Conservation (phyloP, 495 filamentous ascomycete species). For the Hypoxylon fuscum region DNA sequence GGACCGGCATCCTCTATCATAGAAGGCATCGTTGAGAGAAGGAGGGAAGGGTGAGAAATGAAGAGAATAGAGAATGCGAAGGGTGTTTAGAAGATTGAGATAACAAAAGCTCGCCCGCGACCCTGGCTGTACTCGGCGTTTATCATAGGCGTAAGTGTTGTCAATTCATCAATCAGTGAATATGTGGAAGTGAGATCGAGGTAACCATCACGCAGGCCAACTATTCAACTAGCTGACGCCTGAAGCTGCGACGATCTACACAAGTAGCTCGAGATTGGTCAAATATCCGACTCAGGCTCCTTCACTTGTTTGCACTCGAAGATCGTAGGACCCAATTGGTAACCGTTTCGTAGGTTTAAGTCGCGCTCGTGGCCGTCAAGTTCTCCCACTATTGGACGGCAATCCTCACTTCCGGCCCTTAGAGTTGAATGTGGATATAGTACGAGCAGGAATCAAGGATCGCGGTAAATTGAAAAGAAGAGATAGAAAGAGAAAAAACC, state of each 20-base stretch:
- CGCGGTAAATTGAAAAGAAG: slow-evolving; percentile 4
- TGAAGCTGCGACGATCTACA: slow-evolving; percentile 11
- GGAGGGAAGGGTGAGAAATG: neutral
- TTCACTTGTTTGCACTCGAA: neutral
- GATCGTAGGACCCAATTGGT: neutral
- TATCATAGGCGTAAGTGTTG: slow-evolving; percentile 19
- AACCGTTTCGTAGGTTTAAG: slow-evolving; percentile 7
- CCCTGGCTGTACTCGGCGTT: slow-evolving; percentile 6
- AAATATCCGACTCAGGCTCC: neutral
- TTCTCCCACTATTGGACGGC: slow-evolving; percentile 20
- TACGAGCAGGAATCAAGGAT: slow-evolving; percentile 4
- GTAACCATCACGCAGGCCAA: neutral
- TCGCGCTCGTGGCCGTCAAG: slow-evolving; percentile 8
- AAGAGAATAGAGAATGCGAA: neutral
- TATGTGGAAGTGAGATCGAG: slow-evolving; percentile 1
- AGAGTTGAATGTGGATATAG: slow-evolving; percentile 8
- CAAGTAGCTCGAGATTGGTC: neutral
- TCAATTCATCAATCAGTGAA: neutral
- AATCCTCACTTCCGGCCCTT: slow-evolving; percentile 27
- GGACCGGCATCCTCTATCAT: slow-evolving; percentile 35
- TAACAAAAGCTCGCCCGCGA: slow-evolving; percentile 4
- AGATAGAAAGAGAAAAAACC: slow-evolving; percentile 14
- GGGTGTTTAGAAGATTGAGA: slow-evolving; percentile 11
- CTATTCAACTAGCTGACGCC: neutral
- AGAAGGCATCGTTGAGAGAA: slow-evolving; percentile 31